These are phyloP conservation scores for Trichoderma koningiopsis DNA, from an alignment of 2,329 filamentous ascomycete genomes.

Conservation along the genomic window DNA sequence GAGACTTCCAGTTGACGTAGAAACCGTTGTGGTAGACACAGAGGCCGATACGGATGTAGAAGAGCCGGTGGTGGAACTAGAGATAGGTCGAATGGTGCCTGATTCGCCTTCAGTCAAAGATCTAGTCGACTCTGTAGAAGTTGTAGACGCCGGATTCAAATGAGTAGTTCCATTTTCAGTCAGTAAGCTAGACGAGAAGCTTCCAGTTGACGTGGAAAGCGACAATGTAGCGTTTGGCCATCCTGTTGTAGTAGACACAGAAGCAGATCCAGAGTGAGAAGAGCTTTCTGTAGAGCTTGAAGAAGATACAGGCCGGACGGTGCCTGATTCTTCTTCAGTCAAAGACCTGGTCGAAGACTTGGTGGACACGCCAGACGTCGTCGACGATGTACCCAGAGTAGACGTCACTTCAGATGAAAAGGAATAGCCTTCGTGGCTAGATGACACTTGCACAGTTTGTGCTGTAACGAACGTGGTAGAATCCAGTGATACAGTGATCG, in stretches of 20 bases:
- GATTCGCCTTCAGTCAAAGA: constrained; percentile 3
- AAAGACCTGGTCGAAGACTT: not conserved
- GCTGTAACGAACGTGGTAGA: constrained; percentile 17
- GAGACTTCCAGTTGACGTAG: not conserved
- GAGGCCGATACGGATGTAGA: not conserved
- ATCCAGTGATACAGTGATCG: constrained; percentile 10
- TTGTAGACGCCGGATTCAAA: not conserved
- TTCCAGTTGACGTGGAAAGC: not conserved
- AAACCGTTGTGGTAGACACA: not conserved
- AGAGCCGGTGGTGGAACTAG: not conserved
- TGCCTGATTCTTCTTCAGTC: constrained; percentile 1
- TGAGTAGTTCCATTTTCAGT: not conserved
- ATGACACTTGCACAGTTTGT: not conserved
- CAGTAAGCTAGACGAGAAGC: not conserved
- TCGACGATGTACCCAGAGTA: not conserved
- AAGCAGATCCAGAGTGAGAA: not conserved
- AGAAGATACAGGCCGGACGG: not conserved
- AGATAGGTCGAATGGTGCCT: constrained; percentile 10
- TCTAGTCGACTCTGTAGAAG: not conserved
- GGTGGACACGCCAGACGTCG: not conserved
- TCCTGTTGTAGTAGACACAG: not conserved
- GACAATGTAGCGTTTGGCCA: not conserved
- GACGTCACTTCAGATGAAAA: constrained; percentile 4
- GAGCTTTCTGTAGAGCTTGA: not conserved
- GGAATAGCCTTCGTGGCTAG: constrained; percentile 5